Base-by-base conservation (phyloP, 2,329 filamentous ascomycete genomes). In the Arachnomyces sp. region DNA sequence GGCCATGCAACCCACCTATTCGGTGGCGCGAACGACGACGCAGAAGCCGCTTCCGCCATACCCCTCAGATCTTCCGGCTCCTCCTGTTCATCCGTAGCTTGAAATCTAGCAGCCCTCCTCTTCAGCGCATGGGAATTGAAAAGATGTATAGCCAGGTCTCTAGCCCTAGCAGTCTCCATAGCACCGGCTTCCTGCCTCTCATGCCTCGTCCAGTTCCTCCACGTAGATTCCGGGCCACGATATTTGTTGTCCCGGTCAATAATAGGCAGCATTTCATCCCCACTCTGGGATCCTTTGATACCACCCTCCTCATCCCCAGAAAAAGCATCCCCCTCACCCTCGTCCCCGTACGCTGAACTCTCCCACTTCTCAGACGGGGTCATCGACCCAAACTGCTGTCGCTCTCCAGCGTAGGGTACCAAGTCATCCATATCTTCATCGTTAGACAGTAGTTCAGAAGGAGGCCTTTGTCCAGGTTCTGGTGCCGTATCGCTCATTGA, bases 1-100 rank as follows among this genome's bases (percentile, higher is more conserved):
- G 90, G 90, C 90, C 90, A 95, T 0, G 88, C 84, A 13, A 84
- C 85, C 89, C 90, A 95, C 3, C 57, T 48, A 43, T 73, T 76
- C 0, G 75, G 52, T 2, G 74, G 70, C 12, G 61, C 50, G 49
- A 72, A 67, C 2, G 38, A 55, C 48, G 42, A 46, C 4, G 43
- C 31, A 31, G 31, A 18, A 42, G 38, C 5, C 15, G 18, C 29
- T 12, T 34, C 29, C 28, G 29, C 9, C 20, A 5, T 25, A 5
- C 5, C 20, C 9, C 20, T 25, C 20, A 25, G 20, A 25, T 25
- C 20, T 12, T 20, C 34, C n/a, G 12, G 28, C 29, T 36, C 28
- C 28, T 36, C 31, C 13, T 31, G 43, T 12, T 8, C 16, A 3
- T 7, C 16, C 29, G 34, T 16, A 36, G 18, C 16, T 41, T 20